Base-by-base conservation (phyloP, 2,329 filamentous ascomycete species). In the Apiospora malaysiana region DNA sequence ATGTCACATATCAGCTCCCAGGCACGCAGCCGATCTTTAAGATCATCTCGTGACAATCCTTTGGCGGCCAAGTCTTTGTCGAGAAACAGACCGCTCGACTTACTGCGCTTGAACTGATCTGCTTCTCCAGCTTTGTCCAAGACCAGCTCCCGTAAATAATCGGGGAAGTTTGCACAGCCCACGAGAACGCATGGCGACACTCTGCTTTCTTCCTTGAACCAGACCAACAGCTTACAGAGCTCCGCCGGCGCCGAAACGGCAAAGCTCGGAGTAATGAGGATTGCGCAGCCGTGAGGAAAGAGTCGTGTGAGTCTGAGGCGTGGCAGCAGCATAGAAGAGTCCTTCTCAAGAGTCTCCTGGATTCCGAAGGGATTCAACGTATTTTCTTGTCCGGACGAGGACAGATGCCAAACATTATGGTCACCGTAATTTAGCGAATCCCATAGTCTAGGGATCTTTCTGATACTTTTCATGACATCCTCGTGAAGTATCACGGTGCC, bases 211-310 rank as follows among this genome's bases (percentile, higher is more conserved):
- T 66, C 40, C 42, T 66, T 67, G 25, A 78, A 85, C 84, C 84
- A 87, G 4, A 78, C 74, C 5, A 88, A 70, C 27, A 87, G 76
- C 0, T 78, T 73, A 42, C 77, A 78, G 1, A 83, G 76, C 32
- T 76, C 79, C 3, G 75, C 74, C 1, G 86, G 85, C 68, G 87
- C 83, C 0, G 84, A 82, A 14, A 86, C 77, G 1, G 84, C 76
- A 67, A 88, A 87, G 72, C 85, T 87, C 5, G 86, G 86, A 0
- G 85, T 87, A 4, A 88, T 75, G 0, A 87, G 74, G n/a, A 87
- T 80, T 5, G 80, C 83, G 8, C 81, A 78, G 0, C 85, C 84
- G 27, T 79, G 76, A 2, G 85, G 85, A 69, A 88, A 86, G 2
- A 88, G 74, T 3, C 80, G 80, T 1, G 79, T 84, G 45, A 83